Base-by-base conservation (phyloP, 1,139 yeast species). In the Pichia sp. region DNA sequence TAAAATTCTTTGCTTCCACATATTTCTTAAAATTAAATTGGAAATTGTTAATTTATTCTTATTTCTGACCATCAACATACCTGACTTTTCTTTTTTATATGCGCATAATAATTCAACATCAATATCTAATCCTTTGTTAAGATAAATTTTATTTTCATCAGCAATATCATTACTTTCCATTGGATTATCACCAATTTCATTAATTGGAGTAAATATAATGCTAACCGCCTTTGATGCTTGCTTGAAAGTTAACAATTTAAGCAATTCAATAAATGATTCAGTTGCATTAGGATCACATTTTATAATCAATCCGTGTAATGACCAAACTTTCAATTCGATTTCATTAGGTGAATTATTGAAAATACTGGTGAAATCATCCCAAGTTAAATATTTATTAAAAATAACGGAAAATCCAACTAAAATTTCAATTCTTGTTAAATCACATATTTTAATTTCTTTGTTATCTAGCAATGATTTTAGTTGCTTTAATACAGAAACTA, bases 11-110 rank as follows among this genome's bases (percentile, higher is more conserved):
- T 48, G 51, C 23, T 47, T 48, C 49, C 50, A 48, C 38, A 48
- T 44, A 29, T 40, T 40, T 40, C 51, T 45, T 15, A 48, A 26
- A 11, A 28, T 37, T 23, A 48, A 35, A 31, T 48, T 48, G 4
- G 62, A 45, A 1, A 41, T 28, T 5, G 62, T 46, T 1, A 62
- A 37, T 15, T 49, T 46, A 2, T 55, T 52, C 4, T 61, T 47
- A 16, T 23, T 45, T 31, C 48, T 45, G 9, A 45, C 36, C 48
- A 45, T 45, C 23, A 37, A 26, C 15, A 32, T 7, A 22, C 18
- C 19, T 7, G 15, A 21, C 7, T 6, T 41, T 15, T 45, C 43
- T 20, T 39, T 45, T 11, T 36, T 45, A 32, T 37, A 45, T 6
- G 38, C 37, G 25, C 25, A 23, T 6, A 45, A 8, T 10, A 45